phyloP scores from a whole-genome alignment of 1,139 yeast species.

The Nakaseomyces sp. region DNA sequence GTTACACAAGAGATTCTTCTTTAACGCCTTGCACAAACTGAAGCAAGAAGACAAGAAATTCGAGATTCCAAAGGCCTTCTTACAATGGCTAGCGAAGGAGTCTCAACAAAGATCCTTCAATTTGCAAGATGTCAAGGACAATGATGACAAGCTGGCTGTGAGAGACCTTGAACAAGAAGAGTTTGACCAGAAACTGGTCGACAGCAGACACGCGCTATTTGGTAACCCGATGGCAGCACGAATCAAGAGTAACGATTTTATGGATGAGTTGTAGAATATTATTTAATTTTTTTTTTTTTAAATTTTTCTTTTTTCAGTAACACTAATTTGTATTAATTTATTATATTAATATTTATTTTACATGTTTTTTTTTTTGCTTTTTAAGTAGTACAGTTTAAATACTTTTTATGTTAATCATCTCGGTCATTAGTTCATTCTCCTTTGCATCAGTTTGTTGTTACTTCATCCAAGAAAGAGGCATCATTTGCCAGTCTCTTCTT shows the following conservation, averaged over 20 bases:
- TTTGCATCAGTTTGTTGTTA: slow-evolving; percentile 23
- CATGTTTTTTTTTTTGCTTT: slow-evolving; percentile 3
- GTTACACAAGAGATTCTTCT: slow-evolving; percentile 37
- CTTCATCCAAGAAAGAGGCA: slow-evolving; percentile 65
- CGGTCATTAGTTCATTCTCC: slow-evolving; percentile 1
- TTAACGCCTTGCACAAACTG: slow-evolving; percentile 37
- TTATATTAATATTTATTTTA: neutral
- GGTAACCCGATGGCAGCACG: slow-evolving; percentile 65
- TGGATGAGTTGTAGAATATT: slow-evolving; percentile 22
- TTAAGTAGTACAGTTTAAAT: neutral
- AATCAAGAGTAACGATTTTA: slow-evolving; percentile 21
- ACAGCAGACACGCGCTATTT: slow-evolving; percentile 60
- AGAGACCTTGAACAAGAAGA: slow-evolving; percentile 30
- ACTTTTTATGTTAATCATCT: neutral
- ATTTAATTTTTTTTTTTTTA: no score
- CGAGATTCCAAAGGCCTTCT: slow-evolving; percentile 29
- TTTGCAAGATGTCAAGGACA: slow-evolving; percentile 8
- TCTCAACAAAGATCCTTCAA: slow-evolving; percentile 36
- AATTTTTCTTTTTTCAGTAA: no score
- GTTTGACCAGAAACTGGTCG: slow-evolving; percentile 42
- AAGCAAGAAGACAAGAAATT: slow-evolving; percentile 28
- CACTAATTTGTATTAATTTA: no score
- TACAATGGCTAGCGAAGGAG: slow-evolving; percentile 57
- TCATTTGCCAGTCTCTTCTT: slow-evolving; percentile 63
- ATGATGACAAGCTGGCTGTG: slow-evolving; percentile 8